phyloP scores from a whole-genome alignment of 805 yeast genomes.

The Vanderwaltozyma yarrowii region DNA sequence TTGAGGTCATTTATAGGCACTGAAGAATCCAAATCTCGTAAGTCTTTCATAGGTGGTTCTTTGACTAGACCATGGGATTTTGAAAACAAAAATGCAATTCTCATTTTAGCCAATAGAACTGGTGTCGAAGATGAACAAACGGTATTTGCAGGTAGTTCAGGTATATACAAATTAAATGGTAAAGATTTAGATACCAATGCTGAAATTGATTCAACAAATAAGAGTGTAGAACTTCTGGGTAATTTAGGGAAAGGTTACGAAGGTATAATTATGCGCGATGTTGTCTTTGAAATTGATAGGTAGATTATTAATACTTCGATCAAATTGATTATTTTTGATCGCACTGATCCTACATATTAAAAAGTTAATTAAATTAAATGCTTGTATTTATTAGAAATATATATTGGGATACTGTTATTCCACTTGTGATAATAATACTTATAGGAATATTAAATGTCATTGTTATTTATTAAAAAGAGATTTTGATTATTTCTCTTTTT shows the following conservation, averaged over 20 bases:
- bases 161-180: conserved; percentile 46
- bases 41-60: conserved; percentile 17
- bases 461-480: no score
- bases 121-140: conserved; percentile 59
- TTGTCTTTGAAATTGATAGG: conserved; percentile 31
- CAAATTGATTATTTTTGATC: no score
- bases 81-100: conserved; percentile 23
- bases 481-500: neutral
- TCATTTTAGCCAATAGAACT: conserved; percentile 57
- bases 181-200: conserved; percentile 15
- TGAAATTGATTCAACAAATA: conserved; percentile 33
- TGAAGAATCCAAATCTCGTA: neutral
- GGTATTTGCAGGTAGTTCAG: conserved; percentile 58
- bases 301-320: neutral
- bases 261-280: conserved; percentile 53
- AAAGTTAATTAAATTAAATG: no score
- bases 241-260: conserved; percentile 53
- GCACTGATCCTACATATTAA: no score
- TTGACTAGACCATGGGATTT: conserved; percentile 19
- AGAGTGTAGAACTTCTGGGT: conserved; percentile 45
- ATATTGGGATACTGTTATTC: no score
- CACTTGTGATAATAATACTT: no score
- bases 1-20: conserved; percentile 6
- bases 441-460: no score
- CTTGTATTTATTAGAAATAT: no score